Conservation (phyloP, 2,329 filamentous ascomycete species). For the Ilyonectria destructans region DNA sequence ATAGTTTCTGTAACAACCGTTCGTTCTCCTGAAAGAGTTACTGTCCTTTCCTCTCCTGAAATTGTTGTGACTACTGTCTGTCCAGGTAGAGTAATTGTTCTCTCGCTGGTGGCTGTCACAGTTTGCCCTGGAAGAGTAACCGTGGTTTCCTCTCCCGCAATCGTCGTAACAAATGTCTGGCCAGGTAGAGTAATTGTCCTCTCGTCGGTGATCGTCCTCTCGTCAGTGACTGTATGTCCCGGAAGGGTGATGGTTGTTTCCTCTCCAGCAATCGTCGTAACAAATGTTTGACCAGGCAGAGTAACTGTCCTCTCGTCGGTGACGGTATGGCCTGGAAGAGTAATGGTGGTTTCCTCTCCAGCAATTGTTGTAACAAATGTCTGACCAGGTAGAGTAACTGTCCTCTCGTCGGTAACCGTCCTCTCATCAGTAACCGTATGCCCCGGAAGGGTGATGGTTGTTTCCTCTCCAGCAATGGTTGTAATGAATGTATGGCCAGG, state of each 20-base stretch:
- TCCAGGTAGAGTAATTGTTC: slow-evolving; percentile 6
- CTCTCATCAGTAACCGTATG: too few relatives aligned
- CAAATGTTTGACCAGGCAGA: slow-evolving; percentile 3
- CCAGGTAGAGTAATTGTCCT: background rate
- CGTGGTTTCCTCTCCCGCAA: background rate
- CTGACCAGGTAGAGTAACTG: background rate
- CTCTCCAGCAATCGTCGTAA: background rate
- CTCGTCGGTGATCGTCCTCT: background rate
- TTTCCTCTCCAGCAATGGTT: background rate
- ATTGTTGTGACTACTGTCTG: slow-evolving; percentile 16
- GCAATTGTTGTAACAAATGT: background rate
- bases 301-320: background rate
- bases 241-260: background rate
- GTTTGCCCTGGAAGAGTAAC: slow-evolving; percentile 12
- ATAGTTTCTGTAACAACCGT: slow-evolving; percentile 11
- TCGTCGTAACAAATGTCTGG: background rate
- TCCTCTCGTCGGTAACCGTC: background rate
- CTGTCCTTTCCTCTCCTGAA: slow-evolving; percentile 1
- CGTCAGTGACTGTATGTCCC: background rate
- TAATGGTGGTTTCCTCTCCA: slow-evolving; percentile 2
- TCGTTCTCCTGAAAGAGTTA: background rate
- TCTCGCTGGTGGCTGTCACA: background rate
- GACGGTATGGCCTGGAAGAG: slow-evolving; percentile 4
- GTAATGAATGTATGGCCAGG: background rate
- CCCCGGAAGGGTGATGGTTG: background rate